Percentiles rank a stretch among this genome's conserved stretches.
Conservation (phyloP, 805 yeast species). For the Cyberlindnera mrakii region DNA sequence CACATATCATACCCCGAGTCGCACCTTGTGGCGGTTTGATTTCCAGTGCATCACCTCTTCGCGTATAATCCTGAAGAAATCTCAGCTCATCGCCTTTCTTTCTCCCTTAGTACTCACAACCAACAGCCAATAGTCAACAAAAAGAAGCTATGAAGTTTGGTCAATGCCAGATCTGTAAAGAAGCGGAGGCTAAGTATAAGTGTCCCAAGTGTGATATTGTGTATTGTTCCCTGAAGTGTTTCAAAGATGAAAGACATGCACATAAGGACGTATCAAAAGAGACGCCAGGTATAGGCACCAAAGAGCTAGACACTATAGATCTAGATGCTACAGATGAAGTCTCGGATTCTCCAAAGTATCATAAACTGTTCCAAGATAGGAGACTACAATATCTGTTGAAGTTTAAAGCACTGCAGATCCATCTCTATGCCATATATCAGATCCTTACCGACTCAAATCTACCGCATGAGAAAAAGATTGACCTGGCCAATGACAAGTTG, state of each 20-base stretch:
- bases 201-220: conserved; percentile 44
- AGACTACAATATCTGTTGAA: conserved; percentile 39
- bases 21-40: no score
- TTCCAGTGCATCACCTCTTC: no score
- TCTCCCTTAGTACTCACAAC: background rate
- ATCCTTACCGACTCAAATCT: conserved; percentile 34
- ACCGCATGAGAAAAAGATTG: conserved; percentile 52
- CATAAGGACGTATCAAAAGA: conserved; percentile 13
- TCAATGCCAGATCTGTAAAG: conserved; percentile 15
- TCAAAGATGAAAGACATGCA: conserved; percentile 36
- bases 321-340: background rate
- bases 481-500: conserved; percentile 56
- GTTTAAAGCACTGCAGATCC: conserved; percentile 50
- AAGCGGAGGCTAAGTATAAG: conserved; percentile 40
- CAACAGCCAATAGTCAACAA: background rate
- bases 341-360: conserved; percentile 12
- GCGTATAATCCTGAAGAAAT: no score
- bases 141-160: conserved; percentile 4
- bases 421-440: conserved; percentile 42
- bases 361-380: conserved; percentile 33
- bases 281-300: conserved; percentile 5
- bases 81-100: background rate
- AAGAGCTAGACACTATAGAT: background rate
- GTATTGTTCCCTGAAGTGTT: conserved; percentile 58
- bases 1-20: no score